Base-by-base conservation (phyloP, 2,329 filamentous ascomycete genomes). In the Peltaster fructicola region DNA sequence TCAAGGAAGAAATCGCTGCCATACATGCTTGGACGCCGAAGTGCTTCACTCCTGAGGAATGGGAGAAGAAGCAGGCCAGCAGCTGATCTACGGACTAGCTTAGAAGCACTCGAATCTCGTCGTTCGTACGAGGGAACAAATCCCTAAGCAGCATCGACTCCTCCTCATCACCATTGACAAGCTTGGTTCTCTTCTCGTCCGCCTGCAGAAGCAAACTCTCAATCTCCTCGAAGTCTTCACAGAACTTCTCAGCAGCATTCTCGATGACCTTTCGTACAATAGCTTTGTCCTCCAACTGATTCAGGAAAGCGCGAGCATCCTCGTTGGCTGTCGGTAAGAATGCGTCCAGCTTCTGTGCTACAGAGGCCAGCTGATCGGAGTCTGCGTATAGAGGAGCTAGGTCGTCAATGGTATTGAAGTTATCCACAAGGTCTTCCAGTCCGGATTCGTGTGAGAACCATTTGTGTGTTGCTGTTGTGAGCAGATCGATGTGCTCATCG, bases 1-100 rank as follows among this genome's bases (percentile, higher is more conserved):
- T 93, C 40, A 85, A 82, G 57, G 67, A 73, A 22, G 82, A 93
- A 56, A 91, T 93, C 48, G 78, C 79, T 9, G 68, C 67, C 36
- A 91, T 93, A 40, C 84, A 93, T 57, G 84, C 84, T 18, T 93
- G 84, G 84, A 90, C 80, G 28, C 80, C 82, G 14, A 90, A 82
- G 55, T 92, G 84, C 51, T 77, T 82, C 57, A 93, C 84, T 6
- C 79, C 80, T 1, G 79, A 82, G 43, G 80, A 93, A 57, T 91
- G 77, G 71, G 68, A 79, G 55, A 71, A 68, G 51, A 66, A 75
- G 52, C 62, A 65, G 33, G 45, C 25, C 24, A 32, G 27, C 4
- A 23, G 21, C n/a, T n/a, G n/a, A n/a, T n/a, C n/a, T n/a, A n/a
- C n/a, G n/a, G n/a, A n/a, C n/a, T 52, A 72, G 45, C 67, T 72